Evolutionary conservation across 306 rosid species (phyloP).

Genomic region (Quercus wislizeni): DNA sequence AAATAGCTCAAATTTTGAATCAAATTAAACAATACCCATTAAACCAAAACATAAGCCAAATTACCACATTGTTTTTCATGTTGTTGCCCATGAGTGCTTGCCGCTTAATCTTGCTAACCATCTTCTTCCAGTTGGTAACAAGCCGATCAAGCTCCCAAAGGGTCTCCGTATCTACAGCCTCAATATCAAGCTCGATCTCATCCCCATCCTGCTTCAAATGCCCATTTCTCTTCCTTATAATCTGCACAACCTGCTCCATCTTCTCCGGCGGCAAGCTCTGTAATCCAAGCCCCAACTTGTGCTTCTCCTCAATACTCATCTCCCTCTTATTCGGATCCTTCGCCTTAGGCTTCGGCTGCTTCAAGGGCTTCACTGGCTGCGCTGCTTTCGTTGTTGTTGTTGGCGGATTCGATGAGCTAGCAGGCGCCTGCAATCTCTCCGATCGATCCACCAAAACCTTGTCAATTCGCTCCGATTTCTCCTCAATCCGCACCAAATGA

Average conservation of each 20-base stretch:
- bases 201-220: constrained; percentile 95
- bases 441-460: background rate
- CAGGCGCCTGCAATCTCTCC: constrained; percentile 30
- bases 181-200: constrained; percentile 96
- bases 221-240: constrained; percentile 84
- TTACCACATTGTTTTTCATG: constrained; percentile 66
- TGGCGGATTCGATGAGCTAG: constrained; percentile 57
- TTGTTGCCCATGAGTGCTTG: constrained; percentile 64
- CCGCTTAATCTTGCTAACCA: constrained; percentile 89
- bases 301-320: constrained; percentile 91
- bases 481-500: constrained; percentile 15
- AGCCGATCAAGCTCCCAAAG: constrained; percentile 99
- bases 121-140: constrained; percentile 85
- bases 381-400: constrained; percentile 45
- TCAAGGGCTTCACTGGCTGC: constrained; percentile 64
- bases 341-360: constrained; percentile 93
- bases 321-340: constrained; percentile 93
- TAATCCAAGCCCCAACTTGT: constrained; percentile 78
- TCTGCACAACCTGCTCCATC: constrained; percentile 96
- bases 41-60: background rate
- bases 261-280: constrained; percentile 90
- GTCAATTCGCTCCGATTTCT: constrained; percentile 22
- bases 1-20: background rate
- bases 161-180: constrained; percentile 87
- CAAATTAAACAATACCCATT: background rate